Evolutionary conservation across 352 stramenopile genomes (phyloP).

Genomic region (Phytophthora constricta): DNA sequence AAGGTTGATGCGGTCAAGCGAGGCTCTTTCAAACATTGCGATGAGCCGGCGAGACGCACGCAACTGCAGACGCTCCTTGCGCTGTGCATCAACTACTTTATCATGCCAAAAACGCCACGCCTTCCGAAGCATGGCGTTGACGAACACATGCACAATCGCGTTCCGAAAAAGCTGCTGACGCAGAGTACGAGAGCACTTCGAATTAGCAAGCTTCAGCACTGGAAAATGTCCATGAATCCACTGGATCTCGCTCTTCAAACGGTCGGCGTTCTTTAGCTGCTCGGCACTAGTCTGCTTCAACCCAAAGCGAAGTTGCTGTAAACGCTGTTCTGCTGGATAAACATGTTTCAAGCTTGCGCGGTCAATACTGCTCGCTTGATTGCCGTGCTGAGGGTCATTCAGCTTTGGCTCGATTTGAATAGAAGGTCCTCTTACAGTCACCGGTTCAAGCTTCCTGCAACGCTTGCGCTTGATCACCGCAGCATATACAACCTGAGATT

Average conservation of each 20-base stretch:
- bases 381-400: background rate
- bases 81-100: slow-evolving; percentile 34
- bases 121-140: slow-evolving; percentile 29
- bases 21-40: slow-evolving; percentile 34
- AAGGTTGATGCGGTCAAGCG: slow-evolving; percentile 2
- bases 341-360: background rate
- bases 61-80: slow-evolving; percentile 30
- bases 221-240: slow-evolving; percentile 74
- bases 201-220: slow-evolving; percentile 51
- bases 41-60: slow-evolving; percentile 37
- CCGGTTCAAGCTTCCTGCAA: slow-evolving; percentile 27
- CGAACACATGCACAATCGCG: slow-evolving; percentile 41
- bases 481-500: slow-evolving; percentile 2
- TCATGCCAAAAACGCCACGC: slow-evolving; percentile 39
- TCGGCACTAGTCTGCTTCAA: slow-evolving; percentile 15
- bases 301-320: slow-evolving; percentile 18
- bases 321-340: slow-evolving; percentile 6
- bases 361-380: slow-evolving; percentile 17
- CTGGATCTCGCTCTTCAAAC: slow-evolving; percentile 53
- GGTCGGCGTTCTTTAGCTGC: slow-evolving; percentile 7
- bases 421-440: background rate
- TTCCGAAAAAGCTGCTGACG: slow-evolving; percentile 46
- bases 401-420: background rate
- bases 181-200: slow-evolving; percentile 53
- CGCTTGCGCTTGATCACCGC: slow-evolving; percentile 8